Evolutionary conservation across 2,329 filamentous ascomycete genomes (phyloP).

Genomic region (Tolypocladium tundrense): DNA sequence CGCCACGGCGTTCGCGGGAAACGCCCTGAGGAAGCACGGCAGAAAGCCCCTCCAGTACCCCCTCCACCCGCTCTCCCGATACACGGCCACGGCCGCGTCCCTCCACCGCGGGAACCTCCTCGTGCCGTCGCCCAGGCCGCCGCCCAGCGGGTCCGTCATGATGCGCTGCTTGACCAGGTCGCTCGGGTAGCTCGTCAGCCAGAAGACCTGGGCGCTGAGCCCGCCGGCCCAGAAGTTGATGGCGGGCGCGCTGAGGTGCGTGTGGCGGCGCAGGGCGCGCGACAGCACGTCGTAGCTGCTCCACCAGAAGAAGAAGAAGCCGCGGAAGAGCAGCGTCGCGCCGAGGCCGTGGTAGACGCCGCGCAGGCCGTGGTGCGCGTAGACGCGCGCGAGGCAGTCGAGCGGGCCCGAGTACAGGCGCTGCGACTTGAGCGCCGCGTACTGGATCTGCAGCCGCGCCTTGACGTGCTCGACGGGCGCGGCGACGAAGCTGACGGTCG

Average conservation of each 20-base stretch:
- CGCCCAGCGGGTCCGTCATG: slow-evolving; percentile 88
- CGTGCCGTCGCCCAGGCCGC: slow-evolving; percentile 54
- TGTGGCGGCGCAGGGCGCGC: slow-evolving; percentile 53
- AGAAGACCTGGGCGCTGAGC: slow-evolving; percentile 86
- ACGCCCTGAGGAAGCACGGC: slow-evolving; percentile 87
- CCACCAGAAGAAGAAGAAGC: slow-evolving; percentile 99
- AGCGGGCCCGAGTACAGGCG: slow-evolving; percentile 78
- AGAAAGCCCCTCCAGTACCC: slow-evolving; percentile 92
- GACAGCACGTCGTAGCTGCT: slow-evolving; percentile 84
- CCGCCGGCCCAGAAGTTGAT: slow-evolving; percentile 98
- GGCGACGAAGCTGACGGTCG: slow-evolving; percentile 85
- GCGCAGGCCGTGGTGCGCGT: slow-evolving; percentile 58
- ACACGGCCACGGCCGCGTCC: slow-evolving; percentile 69
- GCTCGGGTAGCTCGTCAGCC: slow-evolving; percentile 82
- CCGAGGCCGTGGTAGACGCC: slow-evolving; percentile 80
- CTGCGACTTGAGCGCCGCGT: slow-evolving; percentile 66
- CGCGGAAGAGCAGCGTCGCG: slow-evolving; percentile 79
- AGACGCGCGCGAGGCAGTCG: slow-evolving; percentile 68
- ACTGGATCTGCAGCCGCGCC: slow-evolving; percentile 88
- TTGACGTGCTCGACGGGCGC: slow-evolving; percentile 94
- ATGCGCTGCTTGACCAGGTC: slow-evolving; percentile 94
- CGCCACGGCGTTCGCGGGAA: slow-evolving; percentile 92
- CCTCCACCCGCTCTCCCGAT: slow-evolving; percentile 60
- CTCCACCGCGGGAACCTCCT: slow-evolving; percentile 66
- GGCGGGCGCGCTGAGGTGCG: slow-evolving; percentile 61